A percentile compares a stretch with the other conserved stretches of the same genome.
These are phyloP conservation scores for Candida glucosophila DNA, from an alignment of 1,139 yeast species.

Conservation along the genomic window DNA sequence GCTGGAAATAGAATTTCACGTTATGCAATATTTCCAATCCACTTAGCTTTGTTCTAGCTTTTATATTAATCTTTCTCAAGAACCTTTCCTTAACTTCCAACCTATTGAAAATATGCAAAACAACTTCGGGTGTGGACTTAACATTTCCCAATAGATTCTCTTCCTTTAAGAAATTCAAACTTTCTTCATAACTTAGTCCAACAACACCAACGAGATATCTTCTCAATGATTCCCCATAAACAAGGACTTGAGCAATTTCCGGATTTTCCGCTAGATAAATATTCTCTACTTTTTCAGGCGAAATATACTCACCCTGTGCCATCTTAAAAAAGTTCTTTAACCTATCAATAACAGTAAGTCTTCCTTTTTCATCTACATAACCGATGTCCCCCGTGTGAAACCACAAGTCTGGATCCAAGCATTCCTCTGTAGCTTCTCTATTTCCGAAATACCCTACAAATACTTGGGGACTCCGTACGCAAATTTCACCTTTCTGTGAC, in stretches of 20 bases:
- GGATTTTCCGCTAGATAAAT: conserved; percentile 22
- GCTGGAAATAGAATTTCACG: conserved; percentile 24
- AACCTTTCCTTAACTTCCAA: conserved; percentile 13
- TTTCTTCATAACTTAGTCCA: conserved; percentile 33
- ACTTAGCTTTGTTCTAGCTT: conserved; percentile 15
- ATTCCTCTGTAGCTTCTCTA: conserved; percentile 15
- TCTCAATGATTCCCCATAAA: conserved; percentile 50
- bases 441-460: conserved; percentile 57
- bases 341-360: conserved; percentile 26
- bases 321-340: conserved; percentile 33
- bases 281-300: conserved; percentile 30
- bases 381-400: conserved; percentile 33
- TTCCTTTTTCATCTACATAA: conserved; percentile 16
- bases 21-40: conserved; percentile 27
- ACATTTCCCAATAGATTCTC: conserved; percentile 9
- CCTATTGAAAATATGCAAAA: conserved; percentile 8
- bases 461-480: conserved; percentile 61
- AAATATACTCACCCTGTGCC: conserved; percentile 30
- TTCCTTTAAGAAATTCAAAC: conserved; percentile 11
- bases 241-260: conserved; percentile 18
- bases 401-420: conserved; percentile 21
- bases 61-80: conserved; percentile 15
- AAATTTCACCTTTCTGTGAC: conserved; percentile 47
- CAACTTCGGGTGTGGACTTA: conserved; percentile 8
- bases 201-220: conserved; percentile 50